Percentiles rank a stretch among this genome's conserved stretches.
These are phyloP conservation scores for Halenospora varia DNA, from an alignment of 495 filamentous ascomycete species.

Conservation along the genomic window DNA sequence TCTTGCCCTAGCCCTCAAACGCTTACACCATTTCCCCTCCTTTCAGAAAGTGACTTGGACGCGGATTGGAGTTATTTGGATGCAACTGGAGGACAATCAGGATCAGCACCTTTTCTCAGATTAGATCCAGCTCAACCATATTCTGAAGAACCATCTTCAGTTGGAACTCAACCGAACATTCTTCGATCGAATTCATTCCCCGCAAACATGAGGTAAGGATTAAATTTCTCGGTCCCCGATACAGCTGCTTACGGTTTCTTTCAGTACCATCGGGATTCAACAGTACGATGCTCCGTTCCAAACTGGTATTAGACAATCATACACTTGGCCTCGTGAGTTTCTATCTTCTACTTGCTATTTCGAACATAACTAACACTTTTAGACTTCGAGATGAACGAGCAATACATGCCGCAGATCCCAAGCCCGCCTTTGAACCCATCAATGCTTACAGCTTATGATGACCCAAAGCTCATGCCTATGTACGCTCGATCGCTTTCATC, in stretches of 20 bases:
- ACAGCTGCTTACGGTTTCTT: constrained; percentile 3
- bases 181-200: constrained; percentile 22
- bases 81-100: constrained; percentile 16
- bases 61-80: constrained; percentile 18
- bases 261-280: constrained; percentile 25
- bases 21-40: constrained; percentile 18
- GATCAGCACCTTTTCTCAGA: constrained; percentile 17
- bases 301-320: constrained; percentile 18
- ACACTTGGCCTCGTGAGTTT: constrained; percentile 26
- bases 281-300: constrained; percentile 25
- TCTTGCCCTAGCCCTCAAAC: constrained; percentile 16
- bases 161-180: not conserved
- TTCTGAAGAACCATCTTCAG: constrained; percentile 2
- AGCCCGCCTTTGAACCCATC: constrained; percentile 14
- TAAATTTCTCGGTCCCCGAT: not conserved
- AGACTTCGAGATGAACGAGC: constrained; percentile 23
- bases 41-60: constrained; percentile 21
- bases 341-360: not conserved
- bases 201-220: constrained; percentile 24
- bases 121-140: constrained; percentile 19
- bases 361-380: not conserved
- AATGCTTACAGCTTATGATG: constrained; percentile 19
- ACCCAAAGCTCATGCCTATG: constrained; percentile 21
- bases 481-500: constrained; percentile 24
- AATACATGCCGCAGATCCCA: constrained; percentile 18